Base-by-base conservation (phyloP, 768 basidiomycete genomes). In the Cytidiella melzeri region DNA sequence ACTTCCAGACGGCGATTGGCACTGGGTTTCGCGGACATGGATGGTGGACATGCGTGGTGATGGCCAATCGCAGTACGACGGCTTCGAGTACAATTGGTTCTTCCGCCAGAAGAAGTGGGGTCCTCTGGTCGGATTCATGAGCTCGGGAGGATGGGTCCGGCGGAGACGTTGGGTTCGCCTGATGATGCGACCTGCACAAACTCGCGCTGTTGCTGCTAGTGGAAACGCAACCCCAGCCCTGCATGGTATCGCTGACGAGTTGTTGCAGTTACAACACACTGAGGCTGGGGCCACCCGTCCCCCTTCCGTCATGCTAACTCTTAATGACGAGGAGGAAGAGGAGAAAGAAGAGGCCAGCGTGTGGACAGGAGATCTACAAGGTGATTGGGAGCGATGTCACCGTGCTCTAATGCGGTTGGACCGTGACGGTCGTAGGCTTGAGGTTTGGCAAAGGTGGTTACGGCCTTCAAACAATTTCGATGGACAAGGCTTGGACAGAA, bases 1-100 rank as follows among this genome's bases (percentile, higher is more conserved):
- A 7, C 74, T 91, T 21, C 88, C 88, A 2, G 85, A 90, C 55
- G 87, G 86, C 20, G 76, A 73, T 19, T 92, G 89, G 89, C 75
- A 68, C 45, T 92, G 88, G 88, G 80, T 89, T 1, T 87, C 85
- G 37, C 77, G 77, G 38, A 66, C 76, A 5, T 92, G 88, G 88
- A 86, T 91, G 85, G 79, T 91, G 50, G 89, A 92, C 68, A 91
- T 92, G 88, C 84, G 84, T 37, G 77, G 80, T 24, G 80, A 86
- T 20, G 85, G 86, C 44, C 77, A 84, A 57, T 83, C 89, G 2
- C 85, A 89, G 56, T 76, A 84, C 55, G 87, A 90, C 56, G 88
- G 88, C 45, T 92, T 89, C 57, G 86, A 92, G 64, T 92, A 91
- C 67, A 91, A 89, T 61, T 88, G 84, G 79, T 62, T 70, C 52